Base-by-base conservation (phyloP, 2,329 filamentous ascomycete species). In the Diaporthe capsici region DNA sequence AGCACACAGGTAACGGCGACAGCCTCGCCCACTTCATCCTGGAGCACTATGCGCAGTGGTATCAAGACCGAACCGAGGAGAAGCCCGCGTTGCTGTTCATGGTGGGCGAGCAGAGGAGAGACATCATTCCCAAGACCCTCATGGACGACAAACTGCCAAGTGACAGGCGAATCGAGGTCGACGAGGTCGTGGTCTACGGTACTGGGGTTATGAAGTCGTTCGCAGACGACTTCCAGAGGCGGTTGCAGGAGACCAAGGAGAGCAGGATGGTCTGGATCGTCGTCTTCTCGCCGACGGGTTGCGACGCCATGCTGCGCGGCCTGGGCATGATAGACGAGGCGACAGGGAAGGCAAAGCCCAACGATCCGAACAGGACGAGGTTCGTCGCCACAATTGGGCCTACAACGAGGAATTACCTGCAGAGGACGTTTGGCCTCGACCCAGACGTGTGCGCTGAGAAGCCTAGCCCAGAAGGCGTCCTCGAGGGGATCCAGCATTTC, bases 341-440 rank as follows among this genome's bases (percentile, higher is more conserved):
- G 25, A 88, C 86, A 0, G 85, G 85, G 28, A 87, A 82, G 79
- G 84, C 82, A 28, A 81, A 72, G 15, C 73, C 78, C 7, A 80
- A 71, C 17, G 77, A 76, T 4, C 77, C 81, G 44, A 81, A 82
- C 39, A 85, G 84, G 13, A 88, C 83, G 70, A 93, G 92, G 1
- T 92, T 90, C 77, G 87, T 98, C 76, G 95, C 93, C 20, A 97
- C 96, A 0, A 99, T 99, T 83, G 97, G 97, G 0, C 96, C 97
- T 17, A 99, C 97, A 25, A 99, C 97, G 15, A 89, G 93, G 77
- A 92, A 95, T 79, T 92, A 95, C 84, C 85, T 99, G 60, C 82
- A 86, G 22, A 86, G 87, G 28, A 88, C 87, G 1, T 95, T 95
- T 82, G 90, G 85, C 0, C 93, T 92, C 78, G 88, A 92, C 79